Evolutionary conservation across 2,329 filamentous ascomycete species (phyloP), one percentile per base, ranked within the genome.

Genomic region (Rutstroemia sp.): DNA sequence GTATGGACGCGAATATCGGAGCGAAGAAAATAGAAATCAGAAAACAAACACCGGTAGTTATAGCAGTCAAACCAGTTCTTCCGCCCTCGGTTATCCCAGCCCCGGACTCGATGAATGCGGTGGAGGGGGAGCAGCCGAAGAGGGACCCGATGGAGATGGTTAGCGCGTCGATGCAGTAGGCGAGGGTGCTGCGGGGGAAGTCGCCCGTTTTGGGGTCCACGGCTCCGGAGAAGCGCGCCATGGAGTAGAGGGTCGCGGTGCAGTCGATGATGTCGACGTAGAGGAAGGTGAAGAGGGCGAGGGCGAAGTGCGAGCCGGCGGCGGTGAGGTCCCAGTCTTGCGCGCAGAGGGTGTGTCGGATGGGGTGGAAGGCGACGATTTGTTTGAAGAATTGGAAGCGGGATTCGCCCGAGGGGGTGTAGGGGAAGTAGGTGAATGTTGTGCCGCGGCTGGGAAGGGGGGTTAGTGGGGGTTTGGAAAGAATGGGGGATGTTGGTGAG

Each of bases 141-240:
- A 91, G 74, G 0, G 83, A 80, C 3, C 86, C 85, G 49, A 90
- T 80, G 0, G 85, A 87, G 61, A 90, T 88, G 58, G 83, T 84
- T 14, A 84, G 71, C 1, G 87, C 86, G 61, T 91, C 87, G 3
- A 81, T 82, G 63, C 80, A 86, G 69, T 89, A 91, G 1, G 91
- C 91, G 34, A 92, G 73, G 0, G 90, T 89, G 2, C 88, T 92
- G 42, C 89, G 85, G 52, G 92, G 89, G 60, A 96, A 96, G 68
- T 95, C 89, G n/a, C 85, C 83, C 2, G 86, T 82, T 47, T 80
- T 76, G 62, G 78, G 71, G 66, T 85, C 78, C 62, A 87, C 81
- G 46, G 80, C 79, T 27, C 83, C 82, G 59, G 81, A 84, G 72
- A 89, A 89, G 21, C 85, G 83, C 1, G 87, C 87, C 87, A 91